These are phyloP conservation scores for Lodderomyces beijingensis DNA, from an alignment of 1,139 yeast species.

Conservation along the genomic window DNA sequence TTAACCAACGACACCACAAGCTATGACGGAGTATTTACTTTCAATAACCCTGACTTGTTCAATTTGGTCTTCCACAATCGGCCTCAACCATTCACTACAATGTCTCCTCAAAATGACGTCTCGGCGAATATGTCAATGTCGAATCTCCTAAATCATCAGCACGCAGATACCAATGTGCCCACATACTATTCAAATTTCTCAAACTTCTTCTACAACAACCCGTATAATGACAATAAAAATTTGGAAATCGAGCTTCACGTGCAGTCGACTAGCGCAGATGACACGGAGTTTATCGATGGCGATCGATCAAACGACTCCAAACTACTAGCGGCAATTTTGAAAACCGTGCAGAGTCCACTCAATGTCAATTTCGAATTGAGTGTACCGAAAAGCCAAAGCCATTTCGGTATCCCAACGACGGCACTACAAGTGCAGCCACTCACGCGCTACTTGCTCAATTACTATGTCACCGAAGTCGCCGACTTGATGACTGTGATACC, in stretches of 20 bases:
- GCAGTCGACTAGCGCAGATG: conserved; percentile 18
- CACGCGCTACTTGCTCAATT: conserved; percentile 64
- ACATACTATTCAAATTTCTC: conserved; percentile 39
- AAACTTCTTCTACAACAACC: conserved; percentile 41
- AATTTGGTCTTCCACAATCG: conserved; percentile 49
- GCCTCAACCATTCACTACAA: conserved; percentile 17
- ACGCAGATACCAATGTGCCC: conserved; percentile 28
- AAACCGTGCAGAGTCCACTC: conserved; percentile 41
- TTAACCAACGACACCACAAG: conserved; percentile 5
- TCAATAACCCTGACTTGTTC: conserved; percentile 29
- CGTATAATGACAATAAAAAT: conserved; percentile 38
- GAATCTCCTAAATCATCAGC: conserved; percentile 19
- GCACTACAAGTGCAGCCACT: conserved; percentile 64
- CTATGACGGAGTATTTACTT: conserved; percentile 5
- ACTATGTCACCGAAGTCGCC: conserved; percentile 77
- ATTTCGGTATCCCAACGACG: conserved; percentile 51
- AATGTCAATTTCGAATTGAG: conserved; percentile 36
- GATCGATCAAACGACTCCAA: conserved; percentile 30
- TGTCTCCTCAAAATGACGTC: conserved; percentile 4
- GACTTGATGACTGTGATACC: conserved; percentile 87
- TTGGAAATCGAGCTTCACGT: conserved; percentile 46
- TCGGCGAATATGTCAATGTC: conserved; percentile 19
- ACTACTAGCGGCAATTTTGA: conserved; percentile 46
- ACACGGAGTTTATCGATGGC: conserved; percentile 36
- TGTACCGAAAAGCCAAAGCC: conserved; percentile 13